Conservation (phyloP, 305 asterid species). For the Fraxinus xanthoxyloides region DNA sequence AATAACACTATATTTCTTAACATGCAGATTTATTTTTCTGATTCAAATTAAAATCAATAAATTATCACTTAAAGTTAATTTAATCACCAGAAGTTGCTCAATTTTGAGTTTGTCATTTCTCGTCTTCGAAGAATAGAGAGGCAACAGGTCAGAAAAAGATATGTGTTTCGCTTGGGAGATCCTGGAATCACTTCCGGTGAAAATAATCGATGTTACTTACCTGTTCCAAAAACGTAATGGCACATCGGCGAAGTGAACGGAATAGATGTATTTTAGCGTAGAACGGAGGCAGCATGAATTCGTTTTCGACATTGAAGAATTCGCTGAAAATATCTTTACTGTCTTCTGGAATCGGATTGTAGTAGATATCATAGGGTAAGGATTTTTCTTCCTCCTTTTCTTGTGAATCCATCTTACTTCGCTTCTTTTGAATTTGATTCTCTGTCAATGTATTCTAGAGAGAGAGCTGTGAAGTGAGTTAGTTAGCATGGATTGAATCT, state of each 20-base stretch:
- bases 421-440: neutral
- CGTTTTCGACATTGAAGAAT: neutral
- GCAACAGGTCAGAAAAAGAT: constrained; percentile 16
- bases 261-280: neutral
- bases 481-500: neutral
- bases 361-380: neutral
- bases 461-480: neutral
- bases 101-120: neutral
- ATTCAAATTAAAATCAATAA: neutral
- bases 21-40: neutral
- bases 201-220: neutral
- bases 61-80: neutral
- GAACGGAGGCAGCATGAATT: neutral
- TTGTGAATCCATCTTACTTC: neutral
- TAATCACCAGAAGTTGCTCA: neutral
- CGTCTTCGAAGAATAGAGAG: constrained; percentile 18
- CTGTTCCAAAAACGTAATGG: neutral
- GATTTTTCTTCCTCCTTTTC: neutral
- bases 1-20: too few relatives aligned
- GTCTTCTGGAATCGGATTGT: neutral
- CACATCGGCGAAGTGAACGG: neutral
- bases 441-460: neutral
- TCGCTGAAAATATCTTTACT: neutral
- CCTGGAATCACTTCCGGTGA: neutral
- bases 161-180: neutral